Evolutionary conservation across 495 filamentous ascomycete species (phyloP).

Genomic region (Penicillium daleae): DNA sequence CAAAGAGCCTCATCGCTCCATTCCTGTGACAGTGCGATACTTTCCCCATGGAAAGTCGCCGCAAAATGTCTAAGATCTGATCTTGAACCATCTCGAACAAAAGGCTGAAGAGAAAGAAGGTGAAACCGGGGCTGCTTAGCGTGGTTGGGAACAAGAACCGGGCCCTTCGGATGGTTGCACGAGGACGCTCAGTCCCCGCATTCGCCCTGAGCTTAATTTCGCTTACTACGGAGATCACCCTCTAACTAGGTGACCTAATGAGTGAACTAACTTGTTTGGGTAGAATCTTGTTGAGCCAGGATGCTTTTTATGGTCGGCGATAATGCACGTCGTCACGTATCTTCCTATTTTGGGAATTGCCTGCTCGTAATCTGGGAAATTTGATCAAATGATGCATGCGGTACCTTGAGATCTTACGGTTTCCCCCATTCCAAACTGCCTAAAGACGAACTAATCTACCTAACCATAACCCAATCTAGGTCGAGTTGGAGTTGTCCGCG

Average conservation of each 20-base stretch:
- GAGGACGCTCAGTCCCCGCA: background rate
- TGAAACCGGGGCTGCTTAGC: constrained; percentile 11
- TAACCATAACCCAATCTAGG: constrained; percentile 3
- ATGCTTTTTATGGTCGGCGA: too few relatives aligned
- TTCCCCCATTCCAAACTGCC: background rate
- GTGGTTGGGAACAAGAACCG: background rate
- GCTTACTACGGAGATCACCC: background rate
- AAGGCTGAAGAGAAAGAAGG: constrained; percentile 8
- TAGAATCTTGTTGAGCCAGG: too few relatives aligned
- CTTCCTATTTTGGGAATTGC: background rate
- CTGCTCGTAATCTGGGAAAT: background rate
- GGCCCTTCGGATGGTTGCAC: constrained; percentile 1
- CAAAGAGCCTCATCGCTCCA: background rate
- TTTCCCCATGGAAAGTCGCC: background rate
- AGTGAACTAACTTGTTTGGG: too few relatives aligned
- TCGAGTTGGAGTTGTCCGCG: constrained; percentile 40
- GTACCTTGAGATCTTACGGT: background rate
- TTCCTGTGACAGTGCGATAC: background rate
- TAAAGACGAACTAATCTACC: background rate
- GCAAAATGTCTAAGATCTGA: constrained; percentile 8
- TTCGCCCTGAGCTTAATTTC: constrained; percentile 6
- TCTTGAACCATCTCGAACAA: background rate
- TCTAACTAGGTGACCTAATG: too few relatives aligned
- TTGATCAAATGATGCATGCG: constrained; percentile 1
- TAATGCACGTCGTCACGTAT: too few relatives aligned